Conservation (phyloP, 306 rosid genomes). For the Fragaria iinumae region DNA sequence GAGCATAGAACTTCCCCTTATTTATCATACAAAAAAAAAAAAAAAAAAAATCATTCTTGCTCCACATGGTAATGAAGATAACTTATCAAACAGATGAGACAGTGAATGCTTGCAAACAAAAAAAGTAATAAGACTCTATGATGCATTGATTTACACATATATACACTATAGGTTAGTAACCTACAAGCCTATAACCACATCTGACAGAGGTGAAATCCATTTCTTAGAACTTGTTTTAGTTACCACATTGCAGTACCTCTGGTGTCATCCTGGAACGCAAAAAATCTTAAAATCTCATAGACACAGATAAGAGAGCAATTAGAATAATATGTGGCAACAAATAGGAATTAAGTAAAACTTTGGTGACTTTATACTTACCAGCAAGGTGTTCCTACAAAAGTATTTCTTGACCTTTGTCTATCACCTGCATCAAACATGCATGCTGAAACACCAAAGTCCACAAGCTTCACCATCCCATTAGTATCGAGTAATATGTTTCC, state of each 20-base stretch:
- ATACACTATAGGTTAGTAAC: neutral
- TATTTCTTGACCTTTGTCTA: constrained; percentile 84
- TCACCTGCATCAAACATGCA: constrained; percentile 95
- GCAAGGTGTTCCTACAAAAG: constrained; percentile 98
- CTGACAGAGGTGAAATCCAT: neutral
- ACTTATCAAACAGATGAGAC: neutral
- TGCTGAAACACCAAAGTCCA: constrained; percentile 97
- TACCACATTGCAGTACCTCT: constrained; percentile 72
- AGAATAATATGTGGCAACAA: constrained; percentile 9
- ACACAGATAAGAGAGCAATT: constrained; percentile 1
- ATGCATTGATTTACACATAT: neutral
- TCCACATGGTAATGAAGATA: neutral
- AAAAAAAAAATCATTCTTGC: neutral
- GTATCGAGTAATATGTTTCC: constrained; percentile 84
- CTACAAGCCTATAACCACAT: neutral
- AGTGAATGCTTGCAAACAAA: neutral
- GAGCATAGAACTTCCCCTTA: neutral
- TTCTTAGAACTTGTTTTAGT: neutral
- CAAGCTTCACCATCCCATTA: constrained; percentile 79
- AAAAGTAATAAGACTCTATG: neutral
- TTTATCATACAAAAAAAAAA: neutral
- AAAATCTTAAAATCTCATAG: constrained; percentile 11
- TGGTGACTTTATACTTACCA: constrained; percentile 44
- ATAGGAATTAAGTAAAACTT: neutral
- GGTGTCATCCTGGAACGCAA: constrained; percentile 89